Base-by-base conservation (phyloP, 1,284 basidiomycete genomes). In the Ustilago loliicola region DNA sequence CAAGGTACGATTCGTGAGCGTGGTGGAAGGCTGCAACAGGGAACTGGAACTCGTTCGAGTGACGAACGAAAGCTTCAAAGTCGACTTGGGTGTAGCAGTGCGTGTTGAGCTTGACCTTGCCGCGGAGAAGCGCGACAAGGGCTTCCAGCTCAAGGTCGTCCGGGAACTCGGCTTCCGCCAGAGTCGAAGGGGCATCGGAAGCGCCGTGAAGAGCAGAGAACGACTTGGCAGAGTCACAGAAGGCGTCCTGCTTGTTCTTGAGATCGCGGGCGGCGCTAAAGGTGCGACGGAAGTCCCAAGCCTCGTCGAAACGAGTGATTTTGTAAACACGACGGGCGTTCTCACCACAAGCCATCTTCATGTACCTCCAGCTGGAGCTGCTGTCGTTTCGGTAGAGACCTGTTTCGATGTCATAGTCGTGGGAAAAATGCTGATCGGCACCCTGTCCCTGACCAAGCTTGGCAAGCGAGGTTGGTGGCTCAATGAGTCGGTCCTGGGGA, bases 11-110 rank as follows among this genome's bases (percentile, higher is more conserved):
- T 85, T 94, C 93, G 77, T 91, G 91, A 0, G 94, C 94, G 82
- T 96, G 94, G 85, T 96, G 94, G 87, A 96, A 93, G 3, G 86
- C 84, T 0, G 85, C 82, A 27, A 87, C 64, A 10, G 79, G 73
- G 72, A 94, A 94, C 81, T 92, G 88, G 89, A 95, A 96, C 86
- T 94, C 93, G 86, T 93, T 93, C 21, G 91, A 91, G 60, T 93
- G 89, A 88, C 93, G 82, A 27, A 85, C 82, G 38, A 87, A 74
- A 30, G 86, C 63, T 79, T 94, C 93, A 32, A 95, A 88, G 81
- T 95, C 94, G 61, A 91, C 91, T 11, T 92, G 89, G 15, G 82
- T 84, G 64, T 84, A 84, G 63, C 82, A 83, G 73, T 84, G 83
- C 15, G 82, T 84, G 56, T 84, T 83, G 38, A 84, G 73, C 90